phyloP scores from a whole-genome alignment of 2,329 filamentous ascomycete species.

The Didymosphaeria variabile region DNA sequence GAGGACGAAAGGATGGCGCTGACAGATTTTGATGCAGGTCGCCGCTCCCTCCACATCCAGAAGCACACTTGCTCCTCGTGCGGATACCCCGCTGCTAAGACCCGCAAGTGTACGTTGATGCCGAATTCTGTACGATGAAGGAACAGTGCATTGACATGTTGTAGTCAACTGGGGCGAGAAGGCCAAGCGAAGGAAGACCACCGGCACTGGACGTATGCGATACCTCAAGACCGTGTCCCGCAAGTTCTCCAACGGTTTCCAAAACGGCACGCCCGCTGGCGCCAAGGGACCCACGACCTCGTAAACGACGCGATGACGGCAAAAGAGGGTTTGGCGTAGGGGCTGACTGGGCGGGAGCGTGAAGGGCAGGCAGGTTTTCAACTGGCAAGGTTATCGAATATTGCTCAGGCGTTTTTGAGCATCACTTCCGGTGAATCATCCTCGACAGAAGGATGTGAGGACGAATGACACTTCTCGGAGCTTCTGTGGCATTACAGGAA shows the following conservation, averaged over 20 bases:
- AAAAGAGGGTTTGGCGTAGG: constrained; percentile 32
- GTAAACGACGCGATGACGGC: constrained; percentile 31
- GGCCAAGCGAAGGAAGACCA: constrained; percentile 99
- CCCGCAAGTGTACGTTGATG: constrained; percentile 91
- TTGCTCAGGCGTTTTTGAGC: constrained; percentile 49
- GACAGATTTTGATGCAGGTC: constrained; percentile 65
- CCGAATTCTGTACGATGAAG: constrained; percentile 15
- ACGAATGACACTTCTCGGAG: constrained; percentile 37
- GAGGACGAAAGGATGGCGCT: constrained; percentile 39
- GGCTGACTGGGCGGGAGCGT: constrained; percentile 39
- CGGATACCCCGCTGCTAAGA: constrained; percentile 98
- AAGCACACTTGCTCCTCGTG: constrained; percentile 97
- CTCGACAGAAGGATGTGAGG: constrained; percentile 42
- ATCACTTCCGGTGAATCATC: constrained; percentile 43
- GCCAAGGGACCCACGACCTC: constrained; percentile 69
- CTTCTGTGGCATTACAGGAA: constrained; percentile 49
- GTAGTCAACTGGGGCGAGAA: constrained; percentile 99
- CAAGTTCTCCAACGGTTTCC: constrained; percentile 98
- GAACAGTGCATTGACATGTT: constrained; percentile 35
- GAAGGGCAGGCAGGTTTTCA: constrained; percentile 42
- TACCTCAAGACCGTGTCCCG: constrained; percentile 92
- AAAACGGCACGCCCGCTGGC: constrained; percentile 85
- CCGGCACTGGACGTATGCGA: constrained; percentile 94
- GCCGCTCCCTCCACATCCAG: constrained; percentile 98
- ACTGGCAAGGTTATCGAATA: constrained; percentile 37